Percentiles rank a stretch among this genome's conserved stretches.
phyloP scores from a whole-genome alignment of 192 early-diverging fungal genomes.

The Backusella circina region DNA sequence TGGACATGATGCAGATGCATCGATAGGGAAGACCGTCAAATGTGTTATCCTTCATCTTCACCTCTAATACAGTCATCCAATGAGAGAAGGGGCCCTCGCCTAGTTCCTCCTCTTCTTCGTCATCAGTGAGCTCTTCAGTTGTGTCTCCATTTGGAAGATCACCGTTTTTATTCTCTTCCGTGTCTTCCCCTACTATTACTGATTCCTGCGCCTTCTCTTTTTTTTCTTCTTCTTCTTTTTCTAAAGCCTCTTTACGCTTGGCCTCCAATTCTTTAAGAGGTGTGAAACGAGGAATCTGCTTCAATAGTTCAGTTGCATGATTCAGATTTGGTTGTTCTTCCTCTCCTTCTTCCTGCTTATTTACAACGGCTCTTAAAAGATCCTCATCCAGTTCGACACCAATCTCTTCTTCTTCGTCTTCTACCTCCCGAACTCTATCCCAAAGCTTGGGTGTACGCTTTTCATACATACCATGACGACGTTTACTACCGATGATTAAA shows the following conservation, averaged over 20 bases:
- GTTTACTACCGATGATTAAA: conserved; percentile 27
- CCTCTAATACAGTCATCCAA: conserved; percentile 32
- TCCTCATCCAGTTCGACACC: conserved; percentile 4
- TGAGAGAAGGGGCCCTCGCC: conserved; percentile 19
- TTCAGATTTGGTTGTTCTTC: neutral
- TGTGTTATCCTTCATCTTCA: conserved; percentile 17
- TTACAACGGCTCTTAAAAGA: neutral
- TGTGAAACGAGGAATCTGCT: neutral
- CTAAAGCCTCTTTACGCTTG: neutral
- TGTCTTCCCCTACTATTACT: neutral
- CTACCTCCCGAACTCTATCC: conserved; percentile 12
- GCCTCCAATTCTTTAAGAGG: neutral
- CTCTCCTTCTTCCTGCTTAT: neutral
- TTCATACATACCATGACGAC: conserved; percentile 20
- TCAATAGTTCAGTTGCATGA: neutral
- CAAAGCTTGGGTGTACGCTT: conserved; percentile 40
- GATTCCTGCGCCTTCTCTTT: neutral
- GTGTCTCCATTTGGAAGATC: neutral
- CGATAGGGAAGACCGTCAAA: conserved; percentile 34
- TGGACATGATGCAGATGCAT: conserved; percentile 41
- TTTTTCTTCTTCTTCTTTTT: neutral
- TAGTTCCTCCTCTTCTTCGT: conserved; percentile 11
- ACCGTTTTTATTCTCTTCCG: neutral
- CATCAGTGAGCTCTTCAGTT: neutral
- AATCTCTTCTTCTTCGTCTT: neutral